Percentiles rank a stretch among this genome's conserved stretches.
phyloP scores from a whole-genome alignment of 2,329 filamentous ascomycete genomes.

The Fusarium sp. region DNA sequence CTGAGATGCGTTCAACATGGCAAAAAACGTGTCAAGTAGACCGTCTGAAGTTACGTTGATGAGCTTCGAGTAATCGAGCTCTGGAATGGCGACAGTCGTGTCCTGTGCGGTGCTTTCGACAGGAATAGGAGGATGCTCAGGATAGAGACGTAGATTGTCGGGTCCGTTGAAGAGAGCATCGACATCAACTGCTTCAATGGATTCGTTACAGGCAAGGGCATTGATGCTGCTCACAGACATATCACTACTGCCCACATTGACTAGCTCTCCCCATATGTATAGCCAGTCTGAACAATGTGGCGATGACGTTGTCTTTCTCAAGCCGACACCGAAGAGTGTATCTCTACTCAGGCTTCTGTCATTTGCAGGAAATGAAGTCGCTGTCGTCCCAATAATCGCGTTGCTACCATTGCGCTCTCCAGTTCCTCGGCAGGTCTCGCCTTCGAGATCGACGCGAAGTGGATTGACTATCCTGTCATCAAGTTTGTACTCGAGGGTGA shows the following conservation, averaged over 20 bases:
- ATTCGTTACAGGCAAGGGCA: constrained; percentile 53
- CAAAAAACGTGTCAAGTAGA: constrained; percentile 51
- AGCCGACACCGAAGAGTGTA: constrained; percentile 33
- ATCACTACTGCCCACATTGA: constrained; percentile 34
- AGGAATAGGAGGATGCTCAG: constrained; percentile 41
- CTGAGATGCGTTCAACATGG: constrained; percentile 47
- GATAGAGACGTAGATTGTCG: constrained; percentile 42
- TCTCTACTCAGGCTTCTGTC: neutral
- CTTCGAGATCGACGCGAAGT: constrained; percentile 36
- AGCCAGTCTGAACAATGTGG: constrained; percentile 48
- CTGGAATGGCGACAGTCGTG: constrained; percentile 37
- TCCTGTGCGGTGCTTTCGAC: constrained; percentile 37
- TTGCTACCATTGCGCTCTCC: constrained; percentile 16
- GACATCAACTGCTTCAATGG: constrained; percentile 45
- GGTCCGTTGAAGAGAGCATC: constrained; percentile 39
- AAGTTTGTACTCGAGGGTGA: constrained; percentile 34
- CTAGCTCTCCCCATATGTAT: constrained; percentile 51
- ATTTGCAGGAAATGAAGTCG: neutral
- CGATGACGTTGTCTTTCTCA: constrained; percentile 32
- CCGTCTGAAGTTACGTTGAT: constrained; percentile 41
- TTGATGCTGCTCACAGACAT: constrained; percentile 46
- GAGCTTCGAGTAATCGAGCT: constrained; percentile 46
- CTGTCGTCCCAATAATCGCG: constrained; percentile 32
- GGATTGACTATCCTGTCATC: constrained; percentile 32
- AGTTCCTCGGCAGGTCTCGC: constrained; percentile 33